These are phyloP conservation scores for Mycena crocata DNA, from an alignment of 768 basidiomycete genomes.

Conservation along the genomic window DNA sequence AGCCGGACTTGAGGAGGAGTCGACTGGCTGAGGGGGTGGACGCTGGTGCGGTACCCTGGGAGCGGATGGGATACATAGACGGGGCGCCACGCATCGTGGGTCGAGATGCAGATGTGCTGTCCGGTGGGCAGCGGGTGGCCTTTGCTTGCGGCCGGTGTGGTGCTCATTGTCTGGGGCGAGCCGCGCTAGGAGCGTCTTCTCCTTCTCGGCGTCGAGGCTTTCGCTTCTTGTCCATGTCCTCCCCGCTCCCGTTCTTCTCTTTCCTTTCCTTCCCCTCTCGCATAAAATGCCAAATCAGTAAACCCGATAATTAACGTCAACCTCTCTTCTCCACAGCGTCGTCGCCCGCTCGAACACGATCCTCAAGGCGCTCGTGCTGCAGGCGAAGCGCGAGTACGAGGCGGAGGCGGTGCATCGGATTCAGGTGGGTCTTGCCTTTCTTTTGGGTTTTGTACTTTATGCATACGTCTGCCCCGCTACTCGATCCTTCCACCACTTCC, in stretches of 20 bases:
- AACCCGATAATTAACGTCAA: conserved; percentile 5
- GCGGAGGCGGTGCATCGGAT: conserved; percentile 89
- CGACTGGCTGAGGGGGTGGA: neutral
- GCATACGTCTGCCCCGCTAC: neutral
- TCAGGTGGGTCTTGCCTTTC: conserved; percentile 41
- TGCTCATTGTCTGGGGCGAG: no score
- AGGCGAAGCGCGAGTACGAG: conserved; percentile 91
- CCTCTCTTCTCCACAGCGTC: conserved; percentile 58
- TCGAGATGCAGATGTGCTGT: no score
- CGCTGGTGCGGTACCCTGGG: neutral
- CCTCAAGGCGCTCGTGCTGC: conserved; percentile 88
- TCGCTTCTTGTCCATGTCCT: no score
- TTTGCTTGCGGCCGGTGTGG: no score
- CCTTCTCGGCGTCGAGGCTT: no score
- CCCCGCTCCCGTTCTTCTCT: neutral
- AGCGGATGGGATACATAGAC: neutral
- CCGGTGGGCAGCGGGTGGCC: neutral
- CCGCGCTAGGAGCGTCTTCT: no score
- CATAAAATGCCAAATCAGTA: no score
- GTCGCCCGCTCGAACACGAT: conserved; percentile 87
- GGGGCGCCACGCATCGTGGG: neutral
- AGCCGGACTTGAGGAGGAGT: neutral
- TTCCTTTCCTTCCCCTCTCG: conserved; percentile 2
- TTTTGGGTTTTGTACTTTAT: neutral
- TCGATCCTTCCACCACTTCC: neutral